These are phyloP conservation scores for Sporothrix schenckii DNA, from an alignment of 2,329 filamentous ascomycete genomes.

Conservation along the genomic window DNA sequence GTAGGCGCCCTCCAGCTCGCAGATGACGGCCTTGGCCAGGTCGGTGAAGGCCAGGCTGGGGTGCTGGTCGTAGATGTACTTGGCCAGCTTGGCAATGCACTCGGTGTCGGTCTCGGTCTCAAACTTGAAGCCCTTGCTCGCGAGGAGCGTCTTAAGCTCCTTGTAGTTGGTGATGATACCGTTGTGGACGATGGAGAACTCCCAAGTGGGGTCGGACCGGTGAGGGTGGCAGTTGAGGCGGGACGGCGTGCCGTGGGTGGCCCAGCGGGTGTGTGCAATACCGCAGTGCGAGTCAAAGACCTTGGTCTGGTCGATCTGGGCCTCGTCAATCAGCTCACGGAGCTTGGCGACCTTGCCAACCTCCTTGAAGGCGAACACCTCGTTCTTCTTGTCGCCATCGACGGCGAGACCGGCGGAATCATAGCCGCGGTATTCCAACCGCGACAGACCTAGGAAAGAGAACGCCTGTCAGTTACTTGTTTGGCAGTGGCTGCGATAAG, in stretches of 20 bases:
- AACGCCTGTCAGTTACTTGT: slow-evolving; percentile 39
- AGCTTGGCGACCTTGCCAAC: slow-evolving; percentile 98
- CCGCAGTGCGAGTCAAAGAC: slow-evolving; percentile 97
- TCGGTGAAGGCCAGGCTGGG: slow-evolving; percentile 94
- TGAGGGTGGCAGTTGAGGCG: slow-evolving; percentile 97
- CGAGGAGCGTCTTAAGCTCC: slow-evolving; percentile 91
- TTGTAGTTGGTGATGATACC: slow-evolving; percentile 99
- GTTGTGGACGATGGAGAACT: slow-evolving; percentile 98
- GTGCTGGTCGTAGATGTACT: slow-evolving; percentile 96
- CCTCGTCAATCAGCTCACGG: slow-evolving; percentile 85
- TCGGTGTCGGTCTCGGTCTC: slow-evolving; percentile 99
- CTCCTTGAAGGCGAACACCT: slow-evolving; percentile 97
- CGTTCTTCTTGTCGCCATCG: slow-evolving; percentile 98
- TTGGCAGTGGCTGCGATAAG: not conserved
- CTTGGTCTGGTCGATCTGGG: slow-evolving; percentile 83
- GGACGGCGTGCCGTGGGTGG: slow-evolving; percentile 93
- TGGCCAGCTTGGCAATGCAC: slow-evolving; percentile 98
- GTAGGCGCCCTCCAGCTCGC: slow-evolving; percentile 96
- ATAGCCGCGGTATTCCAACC: slow-evolving; percentile 98
- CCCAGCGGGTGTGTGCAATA: slow-evolving; percentile 99
- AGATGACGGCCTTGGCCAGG: slow-evolving; percentile 95
- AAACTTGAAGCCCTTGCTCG: slow-evolving; percentile 95
- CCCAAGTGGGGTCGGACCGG: slow-evolving; percentile 91
- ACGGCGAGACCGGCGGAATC: slow-evolving; percentile 95
- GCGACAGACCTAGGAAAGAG: slow-evolving; percentile 70